A percentile compares a stretch with the other conserved stretches of the same genome.
Conservation (phyloP, 164 flowering plant genomes). For the Cinnamomum micranthum region DNA sequence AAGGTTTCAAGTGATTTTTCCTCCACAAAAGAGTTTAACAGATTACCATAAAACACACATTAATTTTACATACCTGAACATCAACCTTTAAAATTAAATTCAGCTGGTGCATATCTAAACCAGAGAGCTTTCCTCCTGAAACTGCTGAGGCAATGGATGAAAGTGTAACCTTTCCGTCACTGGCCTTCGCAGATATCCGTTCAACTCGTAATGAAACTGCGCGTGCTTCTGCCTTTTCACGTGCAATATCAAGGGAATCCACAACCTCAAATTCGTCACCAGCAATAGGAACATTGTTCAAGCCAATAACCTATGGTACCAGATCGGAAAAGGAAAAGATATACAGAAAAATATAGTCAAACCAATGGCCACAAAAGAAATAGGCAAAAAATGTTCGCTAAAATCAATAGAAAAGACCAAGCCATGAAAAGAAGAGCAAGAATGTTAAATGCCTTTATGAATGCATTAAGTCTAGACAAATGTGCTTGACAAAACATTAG, state of each 20-base stretch:
- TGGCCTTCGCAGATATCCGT: constrained; percentile 73
- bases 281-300: constrained; percentile 80
- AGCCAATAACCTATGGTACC: constrained; percentile 66
- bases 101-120: constrained; percentile 87
- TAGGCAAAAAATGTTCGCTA: background rate
- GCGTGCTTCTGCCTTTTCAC: constrained; percentile 68
- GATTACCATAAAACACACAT: background rate
- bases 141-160: constrained; percentile 86
- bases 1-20: constrained; percentile 6
- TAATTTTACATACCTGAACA: constrained; percentile 59
- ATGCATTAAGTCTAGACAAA: background rate
- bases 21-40: background rate
- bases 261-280: constrained; percentile 95
- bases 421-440: background rate
- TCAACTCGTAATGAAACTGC: constrained; percentile 55
- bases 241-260: constrained; percentile 71
- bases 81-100: constrained; percentile 90
- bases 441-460: background rate
- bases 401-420: background rate
- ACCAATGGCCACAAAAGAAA: constrained; percentile 1
- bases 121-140: constrained; percentile 63
- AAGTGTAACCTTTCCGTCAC: constrained; percentile 84
- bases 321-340: constrained; percentile 1
- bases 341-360: constrained; percentile 1
- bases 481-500: background rate